Evolutionary conservation across 106 monocot genomes (phyloP).

Genomic region (Iris macrosiphon): DNA sequence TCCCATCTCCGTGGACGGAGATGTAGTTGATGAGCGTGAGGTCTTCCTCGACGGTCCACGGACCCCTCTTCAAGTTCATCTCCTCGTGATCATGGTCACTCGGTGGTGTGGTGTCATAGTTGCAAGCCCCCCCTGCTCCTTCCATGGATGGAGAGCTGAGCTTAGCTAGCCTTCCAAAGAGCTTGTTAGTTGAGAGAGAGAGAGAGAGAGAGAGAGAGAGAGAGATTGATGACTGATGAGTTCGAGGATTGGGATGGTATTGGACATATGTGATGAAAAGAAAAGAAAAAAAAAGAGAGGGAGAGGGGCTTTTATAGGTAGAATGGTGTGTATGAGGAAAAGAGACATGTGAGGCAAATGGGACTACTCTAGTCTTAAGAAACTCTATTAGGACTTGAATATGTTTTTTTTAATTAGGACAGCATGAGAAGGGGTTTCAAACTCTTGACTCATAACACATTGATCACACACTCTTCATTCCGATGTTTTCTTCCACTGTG

Average conservation of each 20-base stretch:
- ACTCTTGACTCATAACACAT: too few species aligned
- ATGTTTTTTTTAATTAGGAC: too few species aligned
- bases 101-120: neutral
- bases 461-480: too few species aligned
- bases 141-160: constrained; percentile 9
- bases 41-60: constrained; percentile 97
- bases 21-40: constrained; percentile 78
- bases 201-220: constrained; percentile 2
- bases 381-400: too few species aligned
- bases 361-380: too few species aligned
- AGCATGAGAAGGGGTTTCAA: too few species aligned
- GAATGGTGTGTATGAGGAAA: neutral
- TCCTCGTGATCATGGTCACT: constrained; percentile 27
- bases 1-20: constrained; percentile 72
- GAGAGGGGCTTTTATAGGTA: constrained; percentile 11
- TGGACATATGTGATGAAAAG: constrained; percentile 12
- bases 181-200: neutral
- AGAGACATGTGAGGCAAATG: constrained; percentile 51
- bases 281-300: neutral
- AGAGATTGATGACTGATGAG: neutral
- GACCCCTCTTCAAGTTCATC: constrained; percentile 70
- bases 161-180: neutral
- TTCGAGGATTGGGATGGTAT: constrained; percentile 7
- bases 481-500: too few species aligned
- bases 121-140: constrained; percentile 3